Evolutionary conservation across 257 asterid species (phyloP).

Genomic region (Nicotiana otophora): DNA sequence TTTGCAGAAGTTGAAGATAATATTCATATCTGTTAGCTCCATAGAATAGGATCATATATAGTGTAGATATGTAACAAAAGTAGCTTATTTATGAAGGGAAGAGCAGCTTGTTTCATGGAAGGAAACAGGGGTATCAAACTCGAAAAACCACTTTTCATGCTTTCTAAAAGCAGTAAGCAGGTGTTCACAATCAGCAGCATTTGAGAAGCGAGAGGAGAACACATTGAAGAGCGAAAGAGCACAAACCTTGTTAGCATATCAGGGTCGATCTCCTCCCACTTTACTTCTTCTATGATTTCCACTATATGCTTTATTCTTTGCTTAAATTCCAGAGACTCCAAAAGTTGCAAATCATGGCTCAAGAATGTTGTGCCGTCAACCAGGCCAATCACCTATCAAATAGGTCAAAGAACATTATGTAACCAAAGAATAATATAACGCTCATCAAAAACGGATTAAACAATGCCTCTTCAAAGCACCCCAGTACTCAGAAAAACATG

Average conservation of each 20-base stretch:
- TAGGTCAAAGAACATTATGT: slow-evolving; percentile 10
- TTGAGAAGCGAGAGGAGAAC: background rate
- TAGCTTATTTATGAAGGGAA: background rate
- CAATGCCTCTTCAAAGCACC: background rate
- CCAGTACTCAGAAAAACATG: background rate
- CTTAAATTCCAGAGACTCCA: slow-evolving; percentile 90
- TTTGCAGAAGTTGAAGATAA: background rate
- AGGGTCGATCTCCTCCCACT: slow-evolving; percentile 83
- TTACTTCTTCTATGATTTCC: slow-evolving; percentile 79
- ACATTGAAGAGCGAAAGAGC: background rate
- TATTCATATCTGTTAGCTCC: background rate
- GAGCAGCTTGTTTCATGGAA: background rate
- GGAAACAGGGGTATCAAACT: background rate
- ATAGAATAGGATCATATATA: background rate
- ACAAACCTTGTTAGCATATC: slow-evolving; percentile 78
- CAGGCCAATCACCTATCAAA: slow-evolving; percentile 60
- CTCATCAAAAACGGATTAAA: background rate
- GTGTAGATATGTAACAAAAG: background rate
- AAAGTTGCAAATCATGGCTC: slow-evolving; percentile 89
- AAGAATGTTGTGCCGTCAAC: slow-evolving; percentile 50
- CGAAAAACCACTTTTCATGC: background rate
- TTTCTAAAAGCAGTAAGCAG: background rate
- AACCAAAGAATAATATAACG: background rate
- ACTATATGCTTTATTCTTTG: slow-evolving; percentile 78
- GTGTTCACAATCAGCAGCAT: background rate